Evolutionary conservation across 2,329 filamentous ascomycete species (phyloP).

Genomic region (Claviceps sp.): DNA sequence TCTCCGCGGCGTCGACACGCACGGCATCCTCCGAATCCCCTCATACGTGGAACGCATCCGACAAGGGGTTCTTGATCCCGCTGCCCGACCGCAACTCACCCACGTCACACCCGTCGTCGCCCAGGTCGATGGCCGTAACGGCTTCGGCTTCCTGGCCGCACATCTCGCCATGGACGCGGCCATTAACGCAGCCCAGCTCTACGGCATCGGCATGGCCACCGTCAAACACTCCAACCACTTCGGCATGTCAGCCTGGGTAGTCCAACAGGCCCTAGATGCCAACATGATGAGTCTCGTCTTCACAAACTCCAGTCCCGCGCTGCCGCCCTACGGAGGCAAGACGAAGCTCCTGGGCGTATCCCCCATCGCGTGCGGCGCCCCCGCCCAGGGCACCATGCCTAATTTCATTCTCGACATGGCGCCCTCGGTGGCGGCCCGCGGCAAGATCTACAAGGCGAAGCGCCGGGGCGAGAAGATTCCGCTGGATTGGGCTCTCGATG

Average conservation of each 20-base stretch:
- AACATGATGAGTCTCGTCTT: conserved; percentile 59
- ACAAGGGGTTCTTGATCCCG: conserved; percentile 51
- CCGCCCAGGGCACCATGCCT: conserved; percentile 37
- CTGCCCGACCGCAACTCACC: conserved; percentile 41
- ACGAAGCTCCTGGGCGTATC: conserved; percentile 60
- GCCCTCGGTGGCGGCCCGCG: conserved; percentile 54
- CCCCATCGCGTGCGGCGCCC: conserved; percentile 64
- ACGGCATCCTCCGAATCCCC: conserved; percentile 63
- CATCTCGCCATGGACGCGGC: conserved; percentile 52
- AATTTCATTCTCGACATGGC: conserved; percentile 66
- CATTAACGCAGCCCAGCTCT: conserved; percentile 48
- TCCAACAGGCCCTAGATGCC: conserved; percentile 62
- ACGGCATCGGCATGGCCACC: conserved; percentile 63
- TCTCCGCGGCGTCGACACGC: conserved; percentile 66
- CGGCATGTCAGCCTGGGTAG: conserved; percentile 71
- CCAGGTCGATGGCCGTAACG: conserved; percentile 54
- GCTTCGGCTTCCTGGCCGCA: conserved; percentile 63
- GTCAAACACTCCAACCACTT: conserved; percentile 72
- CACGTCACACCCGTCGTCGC: conserved; percentile 59
- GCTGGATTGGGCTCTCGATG: conserved; percentile 60
- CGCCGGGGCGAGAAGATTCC: conserved; percentile 58
- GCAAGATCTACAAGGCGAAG: conserved; percentile 60
- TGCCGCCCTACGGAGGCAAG: conserved; percentile 58
- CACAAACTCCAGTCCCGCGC: conserved; percentile 57
- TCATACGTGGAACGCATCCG: conserved; percentile 65